These are phyloP conservation scores for Sporothrix protearum DNA, from an alignment of 2,329 filamentous ascomycete species.

Conservation along the genomic window DNA sequence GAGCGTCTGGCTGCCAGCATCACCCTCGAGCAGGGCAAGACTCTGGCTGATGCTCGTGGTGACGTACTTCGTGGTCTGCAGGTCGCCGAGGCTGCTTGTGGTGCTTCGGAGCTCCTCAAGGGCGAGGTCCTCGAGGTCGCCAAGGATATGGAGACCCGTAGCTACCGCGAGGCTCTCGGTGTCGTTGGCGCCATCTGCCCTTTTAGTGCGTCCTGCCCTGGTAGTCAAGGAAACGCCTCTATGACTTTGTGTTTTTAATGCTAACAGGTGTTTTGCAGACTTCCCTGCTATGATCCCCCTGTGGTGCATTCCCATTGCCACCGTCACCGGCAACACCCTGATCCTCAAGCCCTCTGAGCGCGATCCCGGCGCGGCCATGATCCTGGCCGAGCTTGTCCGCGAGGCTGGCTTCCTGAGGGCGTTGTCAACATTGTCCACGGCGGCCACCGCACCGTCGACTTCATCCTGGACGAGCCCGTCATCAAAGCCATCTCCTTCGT, in stretches of 20 bases:
- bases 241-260: constrained; percentile 19
- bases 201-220: constrained; percentile 59
- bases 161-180: constrained; percentile 76
- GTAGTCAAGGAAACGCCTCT: neutral
- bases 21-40: constrained; percentile 85
- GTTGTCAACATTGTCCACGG: constrained; percentile 83
- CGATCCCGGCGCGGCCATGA: constrained; percentile 80
- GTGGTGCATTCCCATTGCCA: constrained; percentile 85
- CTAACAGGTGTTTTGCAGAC: constrained; percentile 47
- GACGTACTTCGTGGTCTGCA: constrained; percentile 79
- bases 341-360: constrained; percentile 84
- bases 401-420: constrained; percentile 76
- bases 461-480: constrained; percentile 77
- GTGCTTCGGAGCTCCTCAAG: constrained; percentile 75
- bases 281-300: constrained; percentile 90
- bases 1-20: constrained; percentile 80
- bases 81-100: constrained; percentile 79
- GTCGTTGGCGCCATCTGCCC: constrained; percentile 82
- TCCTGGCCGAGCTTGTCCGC: constrained; percentile 72
- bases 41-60: constrained; percentile 75
- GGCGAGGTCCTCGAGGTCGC: constrained; percentile 81
- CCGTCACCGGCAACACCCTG: constrained; percentile 77
- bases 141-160: constrained; percentile 86
- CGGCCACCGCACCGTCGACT: constrained; percentile 75
- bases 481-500: constrained; percentile 89